Evolutionary conservation across 2,329 filamentous ascomycete species (phyloP).

Genomic region (Ophiognomonia clavigignenti-juglandacearum): DNA sequence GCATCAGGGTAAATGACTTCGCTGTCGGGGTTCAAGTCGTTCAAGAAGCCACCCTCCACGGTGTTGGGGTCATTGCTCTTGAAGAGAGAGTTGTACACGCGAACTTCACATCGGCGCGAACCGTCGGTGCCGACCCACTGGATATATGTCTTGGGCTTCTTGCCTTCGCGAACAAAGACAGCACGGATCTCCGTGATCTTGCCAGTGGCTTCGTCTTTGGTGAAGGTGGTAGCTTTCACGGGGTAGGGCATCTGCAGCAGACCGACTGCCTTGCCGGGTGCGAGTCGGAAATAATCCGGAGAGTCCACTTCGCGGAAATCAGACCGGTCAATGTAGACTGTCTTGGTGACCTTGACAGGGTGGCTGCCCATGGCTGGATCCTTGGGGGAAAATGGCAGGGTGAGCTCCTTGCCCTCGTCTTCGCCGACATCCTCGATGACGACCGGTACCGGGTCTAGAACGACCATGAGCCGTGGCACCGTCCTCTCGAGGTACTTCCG

Average conservation of each 20-base stretch:
- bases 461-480: slow-evolving; percentile 83
- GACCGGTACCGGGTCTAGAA: slow-evolving; percentile 80
- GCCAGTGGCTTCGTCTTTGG: slow-evolving; percentile 52
- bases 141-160: slow-evolving; percentile 43
- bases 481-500: slow-evolving; percentile 82
- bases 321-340: slow-evolving; percentile 63
- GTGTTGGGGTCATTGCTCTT: slow-evolving; percentile 78
- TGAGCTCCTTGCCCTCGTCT: slow-evolving; percentile 55
- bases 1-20: slow-evolving; percentile 76
- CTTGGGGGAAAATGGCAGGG: slow-evolving; percentile 59
- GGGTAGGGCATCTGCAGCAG: slow-evolving; percentile 61
- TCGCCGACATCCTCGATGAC: slow-evolving; percentile 75
- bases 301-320: slow-evolving; percentile 66
- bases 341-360: slow-evolving; percentile 50
- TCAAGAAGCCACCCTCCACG: slow-evolving; percentile 73
- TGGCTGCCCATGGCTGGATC: slow-evolving; percentile 27
- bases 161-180: slow-evolving; percentile 18
- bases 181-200: slow-evolving; percentile 26
- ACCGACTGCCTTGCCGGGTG: slow-evolving; percentile 63
- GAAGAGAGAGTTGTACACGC: slow-evolving; percentile 15
- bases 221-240: slow-evolving; percentile 58
- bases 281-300: slow-evolving; percentile 66
- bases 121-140: slow-evolving; percentile 52
- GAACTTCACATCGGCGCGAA: slow-evolving; percentile 14
- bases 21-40: slow-evolving; percentile 78